Conservation (phyloP, 768 basidiomycete genomes). For the Boletus subcaerulescens region DNA sequence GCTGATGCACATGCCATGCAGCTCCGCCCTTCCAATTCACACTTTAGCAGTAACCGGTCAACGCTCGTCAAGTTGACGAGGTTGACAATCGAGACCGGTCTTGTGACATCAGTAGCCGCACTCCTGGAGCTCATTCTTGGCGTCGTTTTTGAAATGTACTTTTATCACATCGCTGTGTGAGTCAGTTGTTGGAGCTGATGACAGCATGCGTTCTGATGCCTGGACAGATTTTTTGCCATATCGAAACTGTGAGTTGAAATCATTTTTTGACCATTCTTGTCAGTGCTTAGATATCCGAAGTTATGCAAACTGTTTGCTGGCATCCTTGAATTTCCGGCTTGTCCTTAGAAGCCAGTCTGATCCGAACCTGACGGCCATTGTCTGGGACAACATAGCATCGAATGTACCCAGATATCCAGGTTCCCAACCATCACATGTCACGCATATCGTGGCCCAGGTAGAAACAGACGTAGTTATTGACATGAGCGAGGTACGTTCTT, state of each 20-base stretch:
- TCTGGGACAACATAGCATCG: neutral
- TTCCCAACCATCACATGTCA: neutral
- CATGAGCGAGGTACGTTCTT: neutral
- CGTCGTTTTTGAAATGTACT: neutral
- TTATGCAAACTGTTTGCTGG: constrained; percentile 6
- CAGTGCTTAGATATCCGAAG: neutral
- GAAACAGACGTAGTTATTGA: neutral
- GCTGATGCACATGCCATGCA: neutral
- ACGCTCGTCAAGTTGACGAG: constrained; percentile 8
- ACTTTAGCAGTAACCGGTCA: neutral
- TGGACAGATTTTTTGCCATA: constrained; percentile 7
- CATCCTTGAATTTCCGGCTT: constrained; percentile 2
- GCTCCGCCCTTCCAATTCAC: neutral
- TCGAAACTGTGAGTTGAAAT: constrained; percentile 14
- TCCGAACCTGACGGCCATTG: neutral
- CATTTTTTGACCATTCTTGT: neutral
- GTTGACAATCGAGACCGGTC: constrained; percentile 25
- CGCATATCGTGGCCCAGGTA: neutral
- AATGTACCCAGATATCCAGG: neutral
- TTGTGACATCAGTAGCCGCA: constrained; percentile 17
- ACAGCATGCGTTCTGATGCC: neutral
- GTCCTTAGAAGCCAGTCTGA: constrained; percentile 6
- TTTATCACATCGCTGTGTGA: constrained; percentile 18
- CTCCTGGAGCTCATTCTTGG: constrained; percentile 18
- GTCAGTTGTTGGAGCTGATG: neutral